Evolutionary conservation across 2,329 filamentous ascomycete genomes (phyloP).

Genomic region (Botrytis paeoniae): DNA sequence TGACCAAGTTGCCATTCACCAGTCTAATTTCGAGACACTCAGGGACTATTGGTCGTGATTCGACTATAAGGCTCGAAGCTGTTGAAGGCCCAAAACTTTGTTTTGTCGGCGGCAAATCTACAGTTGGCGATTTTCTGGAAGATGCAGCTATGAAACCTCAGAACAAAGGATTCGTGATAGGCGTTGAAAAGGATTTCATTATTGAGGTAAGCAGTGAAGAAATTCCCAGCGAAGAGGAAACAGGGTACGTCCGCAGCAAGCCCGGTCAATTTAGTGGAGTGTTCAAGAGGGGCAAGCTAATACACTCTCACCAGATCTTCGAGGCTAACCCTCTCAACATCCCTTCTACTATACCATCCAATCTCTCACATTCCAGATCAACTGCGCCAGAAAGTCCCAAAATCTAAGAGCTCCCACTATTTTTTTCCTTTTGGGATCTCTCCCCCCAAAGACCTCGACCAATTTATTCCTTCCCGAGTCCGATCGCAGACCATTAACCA

Average conservation of each 20-base stretch:
- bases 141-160: neutral
- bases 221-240: neutral
- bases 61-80: neutral
- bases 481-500: no score
- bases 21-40: neutral
- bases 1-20: neutral
- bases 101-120: neutral
- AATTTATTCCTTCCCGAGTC: no score
- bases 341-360: neutral
- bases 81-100: neutral
- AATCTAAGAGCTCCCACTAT: neutral
- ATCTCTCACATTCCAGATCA: neutral
- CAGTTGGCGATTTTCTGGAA: neutral
- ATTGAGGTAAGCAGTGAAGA: neutral
- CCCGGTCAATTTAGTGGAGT: neutral
- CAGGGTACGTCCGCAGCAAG: neutral
- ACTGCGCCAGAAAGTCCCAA: neutral
- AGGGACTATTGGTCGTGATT: neutral
- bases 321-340: neutral
- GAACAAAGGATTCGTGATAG: neutral
- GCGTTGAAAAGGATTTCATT: neutral
- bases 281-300: neutral
- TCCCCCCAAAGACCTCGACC: no score
- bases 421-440: neutral
- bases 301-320: neutral